Conservation (phyloP, 1,284 basidiomycete species). For the Puccinia brachypodii region DNA sequence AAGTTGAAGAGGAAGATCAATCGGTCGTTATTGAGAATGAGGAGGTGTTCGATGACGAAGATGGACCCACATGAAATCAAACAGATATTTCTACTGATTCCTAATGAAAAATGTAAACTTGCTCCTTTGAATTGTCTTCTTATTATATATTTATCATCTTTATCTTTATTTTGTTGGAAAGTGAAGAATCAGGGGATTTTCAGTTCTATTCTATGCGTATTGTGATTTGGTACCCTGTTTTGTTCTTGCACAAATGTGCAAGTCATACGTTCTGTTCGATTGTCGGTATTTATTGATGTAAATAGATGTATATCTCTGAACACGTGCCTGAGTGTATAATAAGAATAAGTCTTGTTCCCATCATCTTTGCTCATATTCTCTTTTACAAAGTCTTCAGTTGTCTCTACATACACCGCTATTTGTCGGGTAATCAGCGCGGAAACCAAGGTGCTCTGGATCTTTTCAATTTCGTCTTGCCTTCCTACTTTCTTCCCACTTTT, state of each 20-base stretch:
- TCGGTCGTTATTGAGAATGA: slow-evolving; percentile 24
- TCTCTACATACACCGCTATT: no score
- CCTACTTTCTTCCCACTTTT: no score
- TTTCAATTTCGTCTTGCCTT: no score
- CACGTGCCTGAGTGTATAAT: background rate
- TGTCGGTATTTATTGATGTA: background rate
- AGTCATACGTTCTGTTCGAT: background rate
- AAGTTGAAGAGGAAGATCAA: slow-evolving; percentile 31
- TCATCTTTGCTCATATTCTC: no score
- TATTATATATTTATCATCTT: background rate
- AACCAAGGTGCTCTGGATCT: no score
- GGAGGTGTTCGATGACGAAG: slow-evolving; percentile 8
- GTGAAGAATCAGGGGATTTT: background rate
- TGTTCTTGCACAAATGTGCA: background rate
- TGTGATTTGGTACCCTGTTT: background rate
- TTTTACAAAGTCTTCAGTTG: no score
- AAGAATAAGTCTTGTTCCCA: no score
- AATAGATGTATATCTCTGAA: background rate
- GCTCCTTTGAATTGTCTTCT: background rate
- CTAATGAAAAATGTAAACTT: background rate
- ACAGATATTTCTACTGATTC: background rate
- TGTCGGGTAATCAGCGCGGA: no score
- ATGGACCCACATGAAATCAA: background rate
- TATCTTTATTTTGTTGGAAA: slow-evolving; percentile 1
- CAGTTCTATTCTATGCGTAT: background rate